phyloP scores from a whole-genome alignment of 176 grass and related monocot species.

The bread wheat (Triticum aestivum) region IWGSC_CS_RefSeq_v2.1 NC_057805.1:297602037-297602536 shows the following conservation, averaged over 20 bases:
- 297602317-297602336: neutral
- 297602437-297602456: neutral
- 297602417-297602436: slow-evolving; percentile 9
- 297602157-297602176: neutral
- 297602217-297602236: neutral
- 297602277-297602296: neutral
- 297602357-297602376: neutral
- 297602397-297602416: neutral
- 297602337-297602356: neutral
- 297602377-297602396: neutral
- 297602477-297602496: slow-evolving; percentile 36
- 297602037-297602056: neutral
- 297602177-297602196: neutral
- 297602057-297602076: neutral
- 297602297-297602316: slow-evolving; percentile 4
- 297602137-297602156: neutral
- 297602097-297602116: neutral
- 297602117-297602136: neutral
- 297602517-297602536: slow-evolving; percentile 36
- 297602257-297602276: neutral
- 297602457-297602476: neutral
- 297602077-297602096: neutral
- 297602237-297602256: neutral
- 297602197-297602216: neutral
- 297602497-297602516: slow-evolving; percentile 15